Evolutionary conservation across 345 rosid genomes (phyloP), one percentile per base, ranked within the genome.

Genomic region (Moricandia arvensis): DNA sequence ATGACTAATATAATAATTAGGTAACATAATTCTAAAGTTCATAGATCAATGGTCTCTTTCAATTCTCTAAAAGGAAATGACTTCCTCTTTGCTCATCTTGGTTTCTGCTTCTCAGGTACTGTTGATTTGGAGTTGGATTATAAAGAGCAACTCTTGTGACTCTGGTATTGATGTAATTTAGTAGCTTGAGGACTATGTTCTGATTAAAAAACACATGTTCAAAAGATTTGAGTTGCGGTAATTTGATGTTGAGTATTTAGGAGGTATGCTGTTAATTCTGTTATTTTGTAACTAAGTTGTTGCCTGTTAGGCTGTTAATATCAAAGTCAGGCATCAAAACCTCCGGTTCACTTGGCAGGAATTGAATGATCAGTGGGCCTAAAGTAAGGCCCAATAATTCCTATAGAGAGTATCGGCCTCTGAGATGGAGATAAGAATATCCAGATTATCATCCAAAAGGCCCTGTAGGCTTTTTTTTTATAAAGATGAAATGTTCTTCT

Each of bases 31-130:
- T 70, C 53, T 31, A 17, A 55, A 63, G 66, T 31, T 54, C 0
- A 11, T 9, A 21, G 2, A 8, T 51, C 11, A 53, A 1, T 55
- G 17, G 9, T 45, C 10, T 63, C 47, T 37, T 37, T 57, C 11
- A 69, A 10, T 21, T 76, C 35, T 21, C 17, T 38, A 21, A 4
- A 45, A 70, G 71, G 21, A 55, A 54, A 65, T 70, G 37, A 70
- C 31, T 45, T 33, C 24, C 0, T 0, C 30, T 62, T 58, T 31
- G 11, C 12, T 17, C 68, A 35, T 17, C 62, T 26, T 4, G 38
- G 60, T 55, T 75, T 47, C 38, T 75, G 35, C 74, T 49, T 68
- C 37, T 63, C 72, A 77, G 76, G 80, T 77, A 71, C 72, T 6
- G 31, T 65, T 15, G 55, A 24, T 47, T 21, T 65, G 72, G 76